Evolutionary conservation across 2,329 filamentous ascomycete genomes (phyloP).

Genomic region (Colletotrichum gloeosporioides): DNA sequence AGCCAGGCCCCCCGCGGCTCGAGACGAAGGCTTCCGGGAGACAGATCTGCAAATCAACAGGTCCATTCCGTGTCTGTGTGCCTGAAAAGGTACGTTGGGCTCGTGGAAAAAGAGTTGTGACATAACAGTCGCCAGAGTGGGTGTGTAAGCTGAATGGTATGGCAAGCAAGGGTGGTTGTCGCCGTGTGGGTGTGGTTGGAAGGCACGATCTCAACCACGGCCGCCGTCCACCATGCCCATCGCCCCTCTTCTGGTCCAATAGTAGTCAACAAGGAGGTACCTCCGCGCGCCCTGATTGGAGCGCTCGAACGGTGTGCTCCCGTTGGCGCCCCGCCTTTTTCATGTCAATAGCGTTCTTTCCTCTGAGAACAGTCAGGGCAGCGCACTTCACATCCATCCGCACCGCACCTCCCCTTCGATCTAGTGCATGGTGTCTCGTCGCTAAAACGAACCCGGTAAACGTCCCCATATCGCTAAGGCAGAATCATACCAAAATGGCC

Average conservation of each 20-base stretch:
- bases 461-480: neutral
- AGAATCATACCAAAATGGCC: neutral
- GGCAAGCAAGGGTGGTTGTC: neutral
- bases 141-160: neutral
- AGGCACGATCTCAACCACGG: neutral
- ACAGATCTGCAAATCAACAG: neutral
- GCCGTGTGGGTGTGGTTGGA: neutral
- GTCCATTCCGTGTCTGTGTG: neutral
- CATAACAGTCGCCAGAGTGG: neutral
- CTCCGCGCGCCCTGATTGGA: neutral
- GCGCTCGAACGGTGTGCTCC: neutral
- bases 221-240: neutral
- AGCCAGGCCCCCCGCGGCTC: neutral
- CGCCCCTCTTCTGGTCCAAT: neutral
- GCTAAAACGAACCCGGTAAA: neutral
- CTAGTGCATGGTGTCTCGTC: neutral
- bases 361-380: neutral
- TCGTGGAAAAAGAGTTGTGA: neutral
- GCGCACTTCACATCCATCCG: neutral
- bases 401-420: neutral
- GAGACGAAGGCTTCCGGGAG: neutral
- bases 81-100: neutral
- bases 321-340: neutral
- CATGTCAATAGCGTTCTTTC: conserved; percentile 5
- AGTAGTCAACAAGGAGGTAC: neutral